Base-by-base conservation (phyloP, 352 stramenopile genomes). In the Phytophthora fragariaefolia region DNA sequence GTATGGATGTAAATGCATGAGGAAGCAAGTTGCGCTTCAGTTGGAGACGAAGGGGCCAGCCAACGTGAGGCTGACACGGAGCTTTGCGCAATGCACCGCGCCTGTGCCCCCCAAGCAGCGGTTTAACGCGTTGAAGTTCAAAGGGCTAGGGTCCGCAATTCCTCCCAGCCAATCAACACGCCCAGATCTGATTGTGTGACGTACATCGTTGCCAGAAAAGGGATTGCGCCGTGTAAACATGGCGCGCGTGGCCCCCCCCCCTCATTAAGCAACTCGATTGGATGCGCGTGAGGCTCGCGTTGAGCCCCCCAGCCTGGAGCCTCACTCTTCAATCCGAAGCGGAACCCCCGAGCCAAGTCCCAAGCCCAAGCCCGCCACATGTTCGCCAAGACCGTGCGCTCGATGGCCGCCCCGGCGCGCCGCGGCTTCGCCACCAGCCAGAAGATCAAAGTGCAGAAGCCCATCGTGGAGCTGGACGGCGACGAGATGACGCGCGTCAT, bases 401-500 rank as follows among this genome's bases (percentile, higher is more conserved):
- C 73, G 20, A 69, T 85, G 42, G 63, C 64, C 34, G 43, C 62
- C 9, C 48, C 60, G 8, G 57, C 68, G 53, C 74, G 70, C 38
- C 76, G 77, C 62, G 54, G 68, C 54, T 85, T 84, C 63, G 69
- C 78, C 58, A 75, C 65, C 28, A 75, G 64, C 51, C 71, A 77
- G 53, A 93, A 92, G 76, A 93, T 91, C 63, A 75, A 82, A 42
- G 81, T 92, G 40, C 76, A 89, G 54, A 89, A 91, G 71, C 80
- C 82, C 34, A 82, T 93, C 27, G 83, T 92, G 26, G 86, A 95
- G 62, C 70, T 94, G 3, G 83, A 92, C 49, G 85, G 85, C 22
- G 85, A 94, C 55, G 83, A 94, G 67, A 94, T 94, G 85, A 94
- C 85, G 42, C 80, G 85, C 59, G 71, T 87, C 42, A 85, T 88